Base-by-base conservation (phyloP, 1,284 basidiomycete genomes). In the Amylostereum chailletii region DNA sequence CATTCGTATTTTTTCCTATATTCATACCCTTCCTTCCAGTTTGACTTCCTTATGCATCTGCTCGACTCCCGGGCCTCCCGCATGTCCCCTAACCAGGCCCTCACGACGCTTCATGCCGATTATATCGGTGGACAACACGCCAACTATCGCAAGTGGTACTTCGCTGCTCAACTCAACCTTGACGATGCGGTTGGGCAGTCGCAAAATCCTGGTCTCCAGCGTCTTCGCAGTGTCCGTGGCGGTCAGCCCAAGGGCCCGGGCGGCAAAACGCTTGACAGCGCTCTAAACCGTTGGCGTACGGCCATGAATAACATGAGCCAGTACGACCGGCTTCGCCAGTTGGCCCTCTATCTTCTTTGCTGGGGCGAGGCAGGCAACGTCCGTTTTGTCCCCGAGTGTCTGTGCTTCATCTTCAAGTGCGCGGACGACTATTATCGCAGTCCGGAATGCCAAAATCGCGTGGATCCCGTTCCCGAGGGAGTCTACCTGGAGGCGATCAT, bases 391-490 rank as follows among this genome's bases (percentile, higher is more conserved):
- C 94, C 96, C 29, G 95, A 99, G 65, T 94, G 90, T 62, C 72
- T 99, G 49, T 98, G 95, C 73, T 99, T 98, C 80, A 95, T 99
- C 67, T 99, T 99, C 86, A 99, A 99, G 72, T 99, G 95, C 62
- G 95, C 96, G 47, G 95, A 99, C 68, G 95, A 99, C 71, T 99
- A 98, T 68, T 99, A 99, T 68, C 91, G 95, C 57, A 94, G 91
- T 52, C 86, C 94, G 34, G 96, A 99, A 67, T 99, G 95, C 66
- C 96, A 99, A 72, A 96, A 93, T 71, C 75, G 86, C 57, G 72
- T 93, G 49, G 96, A 99, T 53, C 87, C 94, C 9, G 91, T 98
- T 2, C 90, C 91, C 3, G 96, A 99, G 62, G 95, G 95, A 43
- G 72, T 99, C 32, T 99, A 95, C 67, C 81, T 99, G 45, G 82